phyloP scores from a whole-genome alignment of 148 eudicot species.

The Vaccinium corymbosum region DNA sequence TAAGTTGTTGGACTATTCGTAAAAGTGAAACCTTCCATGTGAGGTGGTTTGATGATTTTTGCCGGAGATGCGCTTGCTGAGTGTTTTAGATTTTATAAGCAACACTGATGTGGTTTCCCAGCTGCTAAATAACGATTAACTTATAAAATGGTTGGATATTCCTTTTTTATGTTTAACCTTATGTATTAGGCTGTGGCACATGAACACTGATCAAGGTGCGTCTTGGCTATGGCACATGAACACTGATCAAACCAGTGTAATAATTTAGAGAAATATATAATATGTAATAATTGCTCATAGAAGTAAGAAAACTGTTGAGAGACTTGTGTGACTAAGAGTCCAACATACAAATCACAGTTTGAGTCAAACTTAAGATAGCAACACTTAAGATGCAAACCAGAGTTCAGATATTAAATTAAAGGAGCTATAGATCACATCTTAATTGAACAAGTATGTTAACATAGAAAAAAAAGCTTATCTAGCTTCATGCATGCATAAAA shows the following conservation, averaged over 20 bases:
- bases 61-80: not conserved
- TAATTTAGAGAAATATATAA: too few species aligned
- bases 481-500: not conserved
- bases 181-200: not conserved
- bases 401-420: not conserved
- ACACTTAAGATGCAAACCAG: not conserved
- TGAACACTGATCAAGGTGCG: not conserved
- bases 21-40: not conserved
- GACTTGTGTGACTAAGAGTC: too few species aligned
- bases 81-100: not conserved
- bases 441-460: not conserved
- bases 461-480: not conserved
- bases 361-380: not conserved
- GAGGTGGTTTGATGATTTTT: not conserved
- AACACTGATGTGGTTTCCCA: not conserved
- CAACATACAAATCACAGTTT: not conserved
- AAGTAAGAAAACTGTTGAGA: too few species aligned
- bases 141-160: not conserved
- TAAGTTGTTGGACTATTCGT: not conserved
- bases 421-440: not conserved
- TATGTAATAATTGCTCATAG: too few species aligned
- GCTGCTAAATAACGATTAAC: not conserved
- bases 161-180: not conserved
- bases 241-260: too few species aligned
- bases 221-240: not conserved